These are phyloP conservation scores for Telopea speciosissima DNA, from an alignment of 177 flowering plant genomes.

Conservation along the genomic window DNA sequence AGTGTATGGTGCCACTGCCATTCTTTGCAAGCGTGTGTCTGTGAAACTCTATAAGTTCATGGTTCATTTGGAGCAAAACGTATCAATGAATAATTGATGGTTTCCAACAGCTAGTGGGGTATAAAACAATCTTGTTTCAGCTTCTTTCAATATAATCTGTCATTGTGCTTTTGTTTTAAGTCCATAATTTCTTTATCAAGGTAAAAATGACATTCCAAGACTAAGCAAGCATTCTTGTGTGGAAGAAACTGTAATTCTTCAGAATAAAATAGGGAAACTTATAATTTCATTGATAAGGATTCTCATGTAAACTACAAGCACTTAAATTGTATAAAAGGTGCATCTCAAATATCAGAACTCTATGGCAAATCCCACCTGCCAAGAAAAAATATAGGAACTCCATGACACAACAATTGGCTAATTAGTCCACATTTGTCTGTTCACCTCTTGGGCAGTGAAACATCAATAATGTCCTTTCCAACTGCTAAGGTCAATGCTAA, in stretches of 20 bases:
- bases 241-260: not conserved
- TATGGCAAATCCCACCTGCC: too few species aligned
- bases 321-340: not conserved
- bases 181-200: too few species aligned
- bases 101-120: not conserved
- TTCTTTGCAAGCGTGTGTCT: not conserved
- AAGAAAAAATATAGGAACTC: too few species aligned
- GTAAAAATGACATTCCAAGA: too few species aligned
- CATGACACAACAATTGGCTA: not conserved
- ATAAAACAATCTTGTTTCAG: too few species aligned
- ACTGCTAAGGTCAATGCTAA: constrained; percentile 4
- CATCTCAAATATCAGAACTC: not conserved
- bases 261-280: too few species aligned
- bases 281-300: not conserved
- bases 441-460: not conserved
- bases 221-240: not conserved
- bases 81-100: not conserved
- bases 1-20: not conserved
- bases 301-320: not conserved
- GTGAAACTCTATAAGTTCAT: not conserved
- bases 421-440: not conserved
- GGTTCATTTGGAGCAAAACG: too few species aligned
- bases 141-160: not conserved
- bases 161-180: too few species aligned
- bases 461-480: not conserved